Base-by-base conservation (phyloP, 169 alveolate genomes). In the Theileria parva region DNA sequence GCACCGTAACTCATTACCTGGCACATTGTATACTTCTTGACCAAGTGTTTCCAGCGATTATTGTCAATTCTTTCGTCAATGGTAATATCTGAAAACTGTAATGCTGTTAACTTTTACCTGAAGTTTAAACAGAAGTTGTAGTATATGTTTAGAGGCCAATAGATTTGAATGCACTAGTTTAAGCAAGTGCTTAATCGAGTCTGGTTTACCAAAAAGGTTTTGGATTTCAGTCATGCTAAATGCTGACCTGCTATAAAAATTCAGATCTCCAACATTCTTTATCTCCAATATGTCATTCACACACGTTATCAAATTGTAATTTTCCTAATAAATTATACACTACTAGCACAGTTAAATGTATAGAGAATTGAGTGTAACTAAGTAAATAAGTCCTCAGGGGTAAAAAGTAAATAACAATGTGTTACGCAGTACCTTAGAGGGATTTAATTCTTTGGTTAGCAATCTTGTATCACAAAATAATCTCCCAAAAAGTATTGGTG, bases 21-120 rank as follows among this genome's bases (percentile, higher is more conserved):
- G 87, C 78, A 39, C 91, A 85, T 68, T 77, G 87, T 17, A 92
- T 53, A 60, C 98, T 94, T 55, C 94, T 91, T 2, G 88, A 88
- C 99, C 99, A 98, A 68, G 96, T 85, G 81, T 97, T 96, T 48
- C 99, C 99, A 19, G 99, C 98, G 51, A 97, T 91, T 61, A 92
- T 93, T 9, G 99, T 97, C 65, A 98, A 92, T 86, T 97, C 97
- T 68, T 97, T 94, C 0, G 99, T 96, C 84, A 98, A 91, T 27
- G 99, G 99, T 67, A 98, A 89, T 32, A 96, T 93, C 89, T 94
- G 27, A 67, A 72, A 51, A 37, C n/a, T 51, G 1, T 8, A 19
- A 19, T 25, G 1, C 34, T 0, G 78, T 34, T 27, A 0, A 64
- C 1, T 25, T 2, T 3, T 64, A 74, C 90, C 44, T 85, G 91